These are phyloP conservation scores for Globisporangium irregulare DNA, from an alignment of 352 stramenopile species.

Conservation along the genomic window DNA sequence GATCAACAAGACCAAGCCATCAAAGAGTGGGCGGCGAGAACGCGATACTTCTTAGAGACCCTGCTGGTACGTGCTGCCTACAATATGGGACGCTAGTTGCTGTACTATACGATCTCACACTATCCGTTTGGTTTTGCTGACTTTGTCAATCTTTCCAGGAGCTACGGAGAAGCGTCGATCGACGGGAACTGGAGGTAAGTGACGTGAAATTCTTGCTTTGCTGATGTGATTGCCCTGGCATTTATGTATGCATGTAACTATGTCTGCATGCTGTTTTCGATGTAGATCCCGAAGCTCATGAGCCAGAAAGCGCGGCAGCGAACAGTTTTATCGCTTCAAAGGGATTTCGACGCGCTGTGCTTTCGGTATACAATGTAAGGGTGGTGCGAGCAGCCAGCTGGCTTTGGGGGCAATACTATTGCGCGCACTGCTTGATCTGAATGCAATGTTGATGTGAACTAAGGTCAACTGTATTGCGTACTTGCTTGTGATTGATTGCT, in stretches of 20 bases:
- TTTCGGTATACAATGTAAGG: constrained; percentile 11
- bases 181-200: not conserved
- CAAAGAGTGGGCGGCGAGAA: constrained; percentile 5
- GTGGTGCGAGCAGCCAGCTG: not conserved
- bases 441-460: not conserved
- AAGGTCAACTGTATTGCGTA: too few species aligned
- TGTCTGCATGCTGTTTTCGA: too few species aligned
- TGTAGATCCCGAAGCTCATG: not conserved
- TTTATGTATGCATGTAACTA: too few species aligned
- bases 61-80: constrained; percentile 1
- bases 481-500: not conserved
- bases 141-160: not conserved
- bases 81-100: too few species aligned
- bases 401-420: too few species aligned
- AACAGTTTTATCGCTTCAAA: not conserved
- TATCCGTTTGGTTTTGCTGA: not conserved
- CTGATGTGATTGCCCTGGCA: not conserved
- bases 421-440: not conserved
- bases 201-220: not conserved
- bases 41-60: not conserved
- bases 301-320: not conserved
- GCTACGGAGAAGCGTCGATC: not conserved
- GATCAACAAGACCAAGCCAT: not conserved
- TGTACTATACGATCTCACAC: not conserved
- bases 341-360: constrained; percentile 6